Percentiles rank a stretch among this genome's conserved stretches.
phyloP scores from a whole-genome alignment of 2,329 filamentous ascomycete genomes.

The Alternaria sp. region DNA sequence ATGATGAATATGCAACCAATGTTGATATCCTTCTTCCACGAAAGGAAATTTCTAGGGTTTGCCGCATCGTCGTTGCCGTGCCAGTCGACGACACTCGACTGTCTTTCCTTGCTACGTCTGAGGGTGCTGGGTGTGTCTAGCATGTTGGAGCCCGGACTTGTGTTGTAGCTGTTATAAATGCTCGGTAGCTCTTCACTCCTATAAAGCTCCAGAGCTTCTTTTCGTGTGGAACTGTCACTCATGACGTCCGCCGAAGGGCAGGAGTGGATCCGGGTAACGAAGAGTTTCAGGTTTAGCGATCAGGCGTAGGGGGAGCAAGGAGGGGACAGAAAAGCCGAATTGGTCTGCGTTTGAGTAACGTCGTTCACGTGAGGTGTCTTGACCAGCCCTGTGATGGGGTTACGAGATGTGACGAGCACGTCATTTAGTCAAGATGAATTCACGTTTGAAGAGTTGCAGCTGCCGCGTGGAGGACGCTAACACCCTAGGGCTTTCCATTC shows the following conservation, averaged over 20 bases:
- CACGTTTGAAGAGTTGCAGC: not conserved
- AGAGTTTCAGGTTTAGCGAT: no score
- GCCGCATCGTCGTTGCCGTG: conserved; percentile 23
- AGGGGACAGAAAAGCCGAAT: not conserved
- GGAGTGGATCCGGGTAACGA: not conserved
- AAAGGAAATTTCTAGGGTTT: conserved; percentile 40
- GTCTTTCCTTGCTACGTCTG: not conserved
- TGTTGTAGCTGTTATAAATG: not conserved
- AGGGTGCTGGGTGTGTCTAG: not conserved
- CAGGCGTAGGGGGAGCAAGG: not conserved
- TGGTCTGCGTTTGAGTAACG: not conserved
- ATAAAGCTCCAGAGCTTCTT: not conserved
- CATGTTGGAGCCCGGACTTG: not conserved
- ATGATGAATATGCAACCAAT: conserved; percentile 36
- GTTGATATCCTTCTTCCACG: conserved; percentile 26
- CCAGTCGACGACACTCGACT: conserved; percentile 20
- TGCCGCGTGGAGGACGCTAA: not conserved
- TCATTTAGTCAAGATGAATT: not conserved
- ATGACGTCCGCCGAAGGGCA: not conserved
- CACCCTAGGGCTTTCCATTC: not conserved
- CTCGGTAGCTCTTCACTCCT: not conserved
- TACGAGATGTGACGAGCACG: not conserved
- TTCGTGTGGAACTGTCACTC: not conserved
- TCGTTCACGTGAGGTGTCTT: not conserved
- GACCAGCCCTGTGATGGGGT: not conserved